These are phyloP conservation scores for Magnusiomyces magnusii DNA, from an alignment of 1,139 yeast genomes.

Conservation along the genomic window DNA sequence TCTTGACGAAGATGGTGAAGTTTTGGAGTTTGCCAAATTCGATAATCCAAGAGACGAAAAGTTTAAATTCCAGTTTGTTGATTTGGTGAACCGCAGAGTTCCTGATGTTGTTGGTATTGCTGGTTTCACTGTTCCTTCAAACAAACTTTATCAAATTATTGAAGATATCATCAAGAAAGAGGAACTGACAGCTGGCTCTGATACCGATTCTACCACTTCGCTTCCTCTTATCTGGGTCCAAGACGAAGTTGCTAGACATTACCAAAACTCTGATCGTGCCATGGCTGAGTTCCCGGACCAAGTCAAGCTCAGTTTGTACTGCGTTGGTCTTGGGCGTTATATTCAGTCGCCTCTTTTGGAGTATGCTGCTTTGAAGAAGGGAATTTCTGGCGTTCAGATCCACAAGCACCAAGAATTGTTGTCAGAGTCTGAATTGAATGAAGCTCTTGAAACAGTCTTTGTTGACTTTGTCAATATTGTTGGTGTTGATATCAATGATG, in stretches of 20 bases:
- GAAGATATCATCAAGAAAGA: slow-evolving; percentile 49
- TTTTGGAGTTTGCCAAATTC: slow-evolving; percentile 69
- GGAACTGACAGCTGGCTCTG: slow-evolving; percentile 49
- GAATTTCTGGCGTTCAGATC: slow-evolving; percentile 61
- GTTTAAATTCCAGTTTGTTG: slow-evolving; percentile 55
- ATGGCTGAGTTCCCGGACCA: slow-evolving; percentile 78
- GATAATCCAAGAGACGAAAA: slow-evolving; percentile 55
- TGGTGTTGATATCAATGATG: slow-evolving; percentile 90
- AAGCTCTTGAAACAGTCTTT: slow-evolving; percentile 70
- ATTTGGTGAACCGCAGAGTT: slow-evolving; percentile 42
- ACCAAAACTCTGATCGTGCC: slow-evolving; percentile 74
- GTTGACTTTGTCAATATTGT: slow-evolving; percentile 88
- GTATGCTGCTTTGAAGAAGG: slow-evolving; percentile 72
- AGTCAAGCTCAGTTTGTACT: slow-evolving; percentile 73
- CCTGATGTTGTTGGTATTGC: slow-evolving; percentile 91
- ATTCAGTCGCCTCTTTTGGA: slow-evolving; percentile 87
- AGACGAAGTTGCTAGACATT: slow-evolving; percentile 89
- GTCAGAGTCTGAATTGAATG: slow-evolving; percentile 53
- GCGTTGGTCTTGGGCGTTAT: slow-evolving; percentile 84
- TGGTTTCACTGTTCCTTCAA: slow-evolving; percentile 74
- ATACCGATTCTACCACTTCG: slow-evolving; percentile 39
- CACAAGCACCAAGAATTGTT: slow-evolving; percentile 70
- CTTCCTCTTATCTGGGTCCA: slow-evolving; percentile 71
- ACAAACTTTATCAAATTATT: slow-evolving; percentile 52
- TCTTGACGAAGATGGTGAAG: slow-evolving; percentile 72